A percentile compares a stretch with the other conserved stretches of the same genome.
phyloP scores from a whole-genome alignment of 805 yeast genomes.

The Wickerhamomyces ciferrii region DNA sequence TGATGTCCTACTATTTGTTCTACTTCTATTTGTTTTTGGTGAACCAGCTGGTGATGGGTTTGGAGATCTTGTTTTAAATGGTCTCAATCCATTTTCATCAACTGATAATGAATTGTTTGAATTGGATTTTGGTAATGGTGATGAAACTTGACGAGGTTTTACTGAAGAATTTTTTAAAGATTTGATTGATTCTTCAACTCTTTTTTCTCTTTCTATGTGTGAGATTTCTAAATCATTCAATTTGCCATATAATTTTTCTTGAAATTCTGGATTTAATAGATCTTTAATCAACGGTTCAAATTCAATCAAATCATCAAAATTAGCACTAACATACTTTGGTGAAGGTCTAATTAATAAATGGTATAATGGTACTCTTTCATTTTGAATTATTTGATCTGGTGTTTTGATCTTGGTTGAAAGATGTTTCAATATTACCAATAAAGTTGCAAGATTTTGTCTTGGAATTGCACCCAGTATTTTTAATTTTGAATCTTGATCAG shows the following conservation, averaged over 20 bases:
- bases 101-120: conserved; percentile 4
- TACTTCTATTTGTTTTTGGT: conserved; percentile 11
- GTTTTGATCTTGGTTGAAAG: conserved; percentile 4
- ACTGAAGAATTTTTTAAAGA: conserved; percentile 6
- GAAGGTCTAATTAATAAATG: conserved; percentile 22
- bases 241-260: conserved; percentile 6
- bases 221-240: conserved; percentile 11
- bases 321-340: conserved; percentile 6
- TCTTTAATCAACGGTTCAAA: conserved; percentile 10
- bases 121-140: not conserved
- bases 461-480: conserved; percentile 20
- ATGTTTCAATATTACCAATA: conserved; percentile 16
- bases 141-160: conserved; percentile 2
- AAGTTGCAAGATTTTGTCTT: conserved; percentile 23
- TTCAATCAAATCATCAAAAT: conserved; percentile 5
- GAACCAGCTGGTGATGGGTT: conserved; percentile 10
- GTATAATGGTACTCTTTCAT: conserved; percentile 16
- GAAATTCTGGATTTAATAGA: conserved; percentile 7
- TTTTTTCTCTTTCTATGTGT: conserved; percentile 10
- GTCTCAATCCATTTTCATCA: conserved; percentile 12
- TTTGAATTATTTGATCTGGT: conserved; percentile 4
- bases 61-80: conserved; percentile 20
- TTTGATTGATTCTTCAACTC: conserved; percentile 12
- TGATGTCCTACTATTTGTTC: conserved; percentile 8
- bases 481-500: conserved; percentile 5